Conservation (phyloP, 768 basidiomycete species). For the Tulasnella sp. region DNA sequence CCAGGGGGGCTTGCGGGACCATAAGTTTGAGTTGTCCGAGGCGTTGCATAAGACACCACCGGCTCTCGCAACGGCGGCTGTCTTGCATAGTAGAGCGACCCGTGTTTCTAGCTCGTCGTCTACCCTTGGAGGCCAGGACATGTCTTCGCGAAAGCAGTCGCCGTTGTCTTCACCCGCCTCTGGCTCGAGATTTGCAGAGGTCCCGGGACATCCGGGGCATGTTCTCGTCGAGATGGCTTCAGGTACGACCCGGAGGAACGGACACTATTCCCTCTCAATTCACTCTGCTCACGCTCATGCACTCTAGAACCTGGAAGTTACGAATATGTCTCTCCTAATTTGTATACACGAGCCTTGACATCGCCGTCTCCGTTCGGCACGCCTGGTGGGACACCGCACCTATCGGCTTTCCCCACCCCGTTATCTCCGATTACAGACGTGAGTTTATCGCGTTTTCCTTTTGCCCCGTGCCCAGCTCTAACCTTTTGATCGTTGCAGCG, state of each 20-base stretch:
- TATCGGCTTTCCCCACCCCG: background rate
- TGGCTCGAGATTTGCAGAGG: background rate
- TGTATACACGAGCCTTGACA: background rate
- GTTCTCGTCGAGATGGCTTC: slow-evolving; percentile 8
- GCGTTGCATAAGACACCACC: background rate
- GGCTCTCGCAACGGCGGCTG: background rate
- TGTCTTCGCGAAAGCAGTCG: background rate
- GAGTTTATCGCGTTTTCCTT: background rate
- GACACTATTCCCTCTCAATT: background rate
- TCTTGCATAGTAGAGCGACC: too few species aligned
- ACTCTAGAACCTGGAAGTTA: background rate
- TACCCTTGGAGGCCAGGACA: too few species aligned
- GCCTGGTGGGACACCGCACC: background rate
- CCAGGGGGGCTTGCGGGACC: background rate
- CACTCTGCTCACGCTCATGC: background rate
- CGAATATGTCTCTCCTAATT: background rate
- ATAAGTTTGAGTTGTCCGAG: background rate
- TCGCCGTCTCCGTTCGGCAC: background rate
- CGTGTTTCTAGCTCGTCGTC: too few species aligned
- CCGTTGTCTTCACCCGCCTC: background rate
- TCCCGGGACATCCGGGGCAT: slow-evolving; percentile 8
- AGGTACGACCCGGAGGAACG: background rate
- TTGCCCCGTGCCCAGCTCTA: background rate
- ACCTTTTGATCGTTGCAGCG: slow-evolving; percentile 2
- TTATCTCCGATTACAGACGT: background rate